A percentile compares a stretch with the other conserved stretches of the same genome.
Conservation (phyloP, 73 alveolate species). For the Paramecium sexaurelia region DNA sequence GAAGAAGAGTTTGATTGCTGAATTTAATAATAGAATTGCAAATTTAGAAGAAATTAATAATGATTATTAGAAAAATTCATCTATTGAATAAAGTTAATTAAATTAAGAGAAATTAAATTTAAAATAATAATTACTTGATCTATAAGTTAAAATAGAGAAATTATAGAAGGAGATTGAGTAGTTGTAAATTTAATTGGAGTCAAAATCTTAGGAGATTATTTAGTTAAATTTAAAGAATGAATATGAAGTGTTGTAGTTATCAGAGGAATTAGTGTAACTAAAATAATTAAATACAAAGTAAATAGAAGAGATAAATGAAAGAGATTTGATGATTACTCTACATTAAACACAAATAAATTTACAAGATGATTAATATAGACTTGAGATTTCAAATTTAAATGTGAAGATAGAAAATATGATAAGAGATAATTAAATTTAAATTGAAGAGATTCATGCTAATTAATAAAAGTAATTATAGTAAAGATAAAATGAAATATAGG, state of each 20-base stretch:
- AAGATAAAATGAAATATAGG: background rate
- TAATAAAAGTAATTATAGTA: background rate
- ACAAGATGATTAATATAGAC: background rate
- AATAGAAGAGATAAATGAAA: slow-evolving; percentile 15
- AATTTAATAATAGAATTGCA: background rate
- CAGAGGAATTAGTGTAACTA: background rate
- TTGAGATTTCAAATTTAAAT: background rate
- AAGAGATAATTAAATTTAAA: background rate
- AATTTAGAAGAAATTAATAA: slow-evolving; percentile 15
- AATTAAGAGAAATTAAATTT: background rate
- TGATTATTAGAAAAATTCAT: background rate
- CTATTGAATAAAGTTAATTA: background rate
- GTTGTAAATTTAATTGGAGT: background rate
- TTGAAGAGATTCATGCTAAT: background rate
- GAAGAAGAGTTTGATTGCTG: background rate
- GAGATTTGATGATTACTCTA: background rate
- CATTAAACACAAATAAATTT: slow-evolving; percentile 1
- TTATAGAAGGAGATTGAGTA: background rate
- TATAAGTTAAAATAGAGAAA: background rate
- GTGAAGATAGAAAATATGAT: background rate
- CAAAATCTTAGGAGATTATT: background rate
- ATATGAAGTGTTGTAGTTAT: background rate
- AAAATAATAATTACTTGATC: background rate
- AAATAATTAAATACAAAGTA: slow-evolving; percentile 6
- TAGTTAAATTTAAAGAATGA: background rate